These are phyloP conservation scores for Porogramme epimiltina DNA, from an alignment of 1,284 basidiomycete genomes.

Conservation along the genomic window DNA sequence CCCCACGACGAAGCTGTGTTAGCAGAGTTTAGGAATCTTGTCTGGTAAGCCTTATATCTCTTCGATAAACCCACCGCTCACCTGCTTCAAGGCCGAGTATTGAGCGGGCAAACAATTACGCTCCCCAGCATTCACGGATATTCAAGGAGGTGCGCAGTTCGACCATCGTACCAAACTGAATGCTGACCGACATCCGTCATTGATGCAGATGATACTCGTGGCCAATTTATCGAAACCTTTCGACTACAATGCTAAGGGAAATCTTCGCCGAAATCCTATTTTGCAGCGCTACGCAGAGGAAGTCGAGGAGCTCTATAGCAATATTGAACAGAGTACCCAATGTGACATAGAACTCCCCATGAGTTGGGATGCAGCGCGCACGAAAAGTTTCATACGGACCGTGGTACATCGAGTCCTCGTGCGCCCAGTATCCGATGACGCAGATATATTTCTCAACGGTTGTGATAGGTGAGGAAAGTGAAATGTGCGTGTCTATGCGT, in stretches of 20 bases:
- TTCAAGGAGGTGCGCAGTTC: conserved; percentile 34
- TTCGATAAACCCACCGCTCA: neutral
- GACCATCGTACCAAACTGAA: neutral
- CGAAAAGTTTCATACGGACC: conserved; percentile 29
- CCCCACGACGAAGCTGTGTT: conserved; percentile 23
- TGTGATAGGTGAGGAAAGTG: conserved; percentile 39
- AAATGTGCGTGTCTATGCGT: neutral
- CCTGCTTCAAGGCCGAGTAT: conserved; percentile 31
- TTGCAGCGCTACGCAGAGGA: conserved; percentile 30
- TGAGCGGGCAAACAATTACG: conserved; percentile 33
- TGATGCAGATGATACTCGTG: conserved; percentile 33
- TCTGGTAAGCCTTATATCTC: conserved; percentile 29
- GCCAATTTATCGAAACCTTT: conserved; percentile 32
- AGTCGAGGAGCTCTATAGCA: conserved; percentile 28
- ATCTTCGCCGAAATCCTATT: conserved; percentile 25
- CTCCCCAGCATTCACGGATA: conserved; percentile 37
- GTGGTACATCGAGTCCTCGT: conserved; percentile 31
- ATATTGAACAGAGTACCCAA: conserved; percentile 25
- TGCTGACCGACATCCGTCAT: neutral
- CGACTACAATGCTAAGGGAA: conserved; percentile 33
- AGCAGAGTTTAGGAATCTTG: conserved; percentile 28
- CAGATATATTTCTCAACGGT: conserved; percentile 44
- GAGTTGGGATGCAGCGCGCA: conserved; percentile 27
- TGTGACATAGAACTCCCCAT: conserved; percentile 25
- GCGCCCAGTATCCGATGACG: conserved; percentile 30